These are phyloP conservation scores for Melaleuca alternifolia DNA, from an alignment of 345 rosid genomes.

Conservation along the genomic window DNA sequence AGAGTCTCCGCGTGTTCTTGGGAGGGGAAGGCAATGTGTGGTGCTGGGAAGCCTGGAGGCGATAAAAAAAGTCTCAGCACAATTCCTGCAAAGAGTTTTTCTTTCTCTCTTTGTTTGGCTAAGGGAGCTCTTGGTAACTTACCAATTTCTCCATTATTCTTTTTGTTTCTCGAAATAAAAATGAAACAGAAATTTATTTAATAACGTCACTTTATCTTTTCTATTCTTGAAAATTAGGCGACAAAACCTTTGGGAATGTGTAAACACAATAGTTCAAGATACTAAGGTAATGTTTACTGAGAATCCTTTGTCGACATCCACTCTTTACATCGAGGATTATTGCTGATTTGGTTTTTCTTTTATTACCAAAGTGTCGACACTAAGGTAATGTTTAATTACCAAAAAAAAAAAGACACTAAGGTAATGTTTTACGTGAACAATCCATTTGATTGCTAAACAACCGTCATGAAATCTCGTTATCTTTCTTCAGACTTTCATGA, in stretches of 20 bases:
- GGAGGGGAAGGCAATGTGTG: conserved; percentile 7
- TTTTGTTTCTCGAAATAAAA: no score
- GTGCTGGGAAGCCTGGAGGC: not conserved
- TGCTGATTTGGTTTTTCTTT: not conserved
- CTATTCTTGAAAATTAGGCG: no score
- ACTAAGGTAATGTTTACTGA: no score
- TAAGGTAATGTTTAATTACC: no score
- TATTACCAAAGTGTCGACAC: not conserved
- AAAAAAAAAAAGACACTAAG: no score
- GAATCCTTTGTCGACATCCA: not conserved
- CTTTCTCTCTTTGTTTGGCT: not conserved
- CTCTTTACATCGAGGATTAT: not conserved
- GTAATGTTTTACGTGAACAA: not conserved
- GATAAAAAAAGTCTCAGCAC: not conserved
- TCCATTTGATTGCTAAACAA: not conserved
- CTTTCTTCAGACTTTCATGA: no score
- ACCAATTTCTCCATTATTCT: no score
- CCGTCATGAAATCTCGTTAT: no score
- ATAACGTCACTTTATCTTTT: no score
- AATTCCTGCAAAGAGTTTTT: not conserved
- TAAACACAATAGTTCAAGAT: no score
- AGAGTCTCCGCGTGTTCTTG: not conserved
- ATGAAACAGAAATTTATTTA: no score
- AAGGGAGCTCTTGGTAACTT: not conserved
- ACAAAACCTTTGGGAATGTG: no score